These are phyloP conservation scores for Termitomyces sp. DNA, from an alignment of 768 basidiomycete species.

Conservation along the genomic window DNA sequence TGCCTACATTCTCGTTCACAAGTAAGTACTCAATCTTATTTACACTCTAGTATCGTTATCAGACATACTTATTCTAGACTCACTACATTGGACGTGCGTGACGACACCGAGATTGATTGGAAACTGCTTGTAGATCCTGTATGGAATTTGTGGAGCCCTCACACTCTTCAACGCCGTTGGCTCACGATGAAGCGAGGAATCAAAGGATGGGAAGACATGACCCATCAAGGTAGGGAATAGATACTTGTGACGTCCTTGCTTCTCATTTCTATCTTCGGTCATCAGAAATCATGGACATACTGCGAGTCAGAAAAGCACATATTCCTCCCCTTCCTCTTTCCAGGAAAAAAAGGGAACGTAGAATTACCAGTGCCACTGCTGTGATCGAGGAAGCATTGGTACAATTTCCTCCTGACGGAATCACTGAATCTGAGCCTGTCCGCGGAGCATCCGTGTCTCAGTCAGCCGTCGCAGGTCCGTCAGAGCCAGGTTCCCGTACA, in stretches of 20 bases:
- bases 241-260: not conserved
- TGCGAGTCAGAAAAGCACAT: slow-evolving; percentile 67
- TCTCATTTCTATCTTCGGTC: slow-evolving; percentile 2
- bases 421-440: not conserved
- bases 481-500: slow-evolving; percentile 22
- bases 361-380: slow-evolving; percentile 45
- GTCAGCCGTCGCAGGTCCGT: slow-evolving; percentile 18
- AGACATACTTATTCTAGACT: slow-evolving; percentile 37
- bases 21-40: slow-evolving; percentile 37
- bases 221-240: slow-evolving; percentile 54
- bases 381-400: slow-evolving; percentile 32
- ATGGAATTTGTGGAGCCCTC: slow-evolving; percentile 85
- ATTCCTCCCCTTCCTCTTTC: slow-evolving; percentile 26
- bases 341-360: slow-evolving; percentile 38
- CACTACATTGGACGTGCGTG: slow-evolving; percentile 64
- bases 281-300: slow-evolving; percentile 77
- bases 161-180: slow-evolving; percentile 76
- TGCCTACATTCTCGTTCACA: slow-evolving; percentile 76
- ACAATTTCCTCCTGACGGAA: not conserved
- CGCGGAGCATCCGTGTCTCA: not conserved
- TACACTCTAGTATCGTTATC: not conserved
- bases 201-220: slow-evolving; percentile 76
- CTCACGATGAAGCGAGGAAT: slow-evolving; percentile 71
- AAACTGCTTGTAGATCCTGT: slow-evolving; percentile 64
- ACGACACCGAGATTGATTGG: slow-evolving; percentile 86